phyloP scores from a whole-genome alignment of 2,329 filamentous ascomycete genomes.

The Tolypocladium pustulatum region DNA sequence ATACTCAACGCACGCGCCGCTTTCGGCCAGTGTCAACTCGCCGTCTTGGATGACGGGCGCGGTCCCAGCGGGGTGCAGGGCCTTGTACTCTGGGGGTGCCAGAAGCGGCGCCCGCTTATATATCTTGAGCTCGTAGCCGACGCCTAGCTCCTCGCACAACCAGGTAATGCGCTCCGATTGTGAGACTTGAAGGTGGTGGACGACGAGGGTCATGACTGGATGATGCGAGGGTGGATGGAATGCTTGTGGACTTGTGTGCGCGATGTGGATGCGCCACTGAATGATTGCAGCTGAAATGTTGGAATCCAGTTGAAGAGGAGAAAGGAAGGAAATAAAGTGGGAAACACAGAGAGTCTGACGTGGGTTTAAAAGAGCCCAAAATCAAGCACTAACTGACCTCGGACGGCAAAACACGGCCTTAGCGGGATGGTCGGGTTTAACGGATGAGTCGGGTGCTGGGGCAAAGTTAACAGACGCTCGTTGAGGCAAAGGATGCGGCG shows the following conservation, averaged over 20 bases:
- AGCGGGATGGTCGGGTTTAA: background rate
- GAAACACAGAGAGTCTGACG: background rate
- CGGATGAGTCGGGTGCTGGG: background rate
- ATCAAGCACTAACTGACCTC: too few species aligned
- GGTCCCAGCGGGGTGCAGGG: background rate
- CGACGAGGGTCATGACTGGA: constrained; percentile 16
- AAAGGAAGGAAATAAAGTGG: background rate
- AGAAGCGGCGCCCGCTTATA: background rate
- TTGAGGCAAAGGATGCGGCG: background rate
- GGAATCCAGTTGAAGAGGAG: background rate
- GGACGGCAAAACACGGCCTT: background rate
- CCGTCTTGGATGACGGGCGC: background rate
- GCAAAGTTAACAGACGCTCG: background rate
- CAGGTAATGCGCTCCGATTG: constrained; percentile 56
- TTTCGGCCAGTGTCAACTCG: background rate
- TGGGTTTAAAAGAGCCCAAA: background rate
- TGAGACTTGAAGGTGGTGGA: constrained; percentile 46
- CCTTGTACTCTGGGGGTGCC: background rate
- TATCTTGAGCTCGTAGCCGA: constrained; percentile 31
- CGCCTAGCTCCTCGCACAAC: constrained; percentile 52
- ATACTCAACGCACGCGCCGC: background rate
- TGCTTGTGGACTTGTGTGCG: background rate
- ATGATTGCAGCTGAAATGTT: background rate
- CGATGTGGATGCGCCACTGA: too few species aligned
- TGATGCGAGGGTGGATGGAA: background rate